Evolutionary conservation across 257 asterid genomes (phyloP).

Genomic region (Gentiana straminea): DNA sequence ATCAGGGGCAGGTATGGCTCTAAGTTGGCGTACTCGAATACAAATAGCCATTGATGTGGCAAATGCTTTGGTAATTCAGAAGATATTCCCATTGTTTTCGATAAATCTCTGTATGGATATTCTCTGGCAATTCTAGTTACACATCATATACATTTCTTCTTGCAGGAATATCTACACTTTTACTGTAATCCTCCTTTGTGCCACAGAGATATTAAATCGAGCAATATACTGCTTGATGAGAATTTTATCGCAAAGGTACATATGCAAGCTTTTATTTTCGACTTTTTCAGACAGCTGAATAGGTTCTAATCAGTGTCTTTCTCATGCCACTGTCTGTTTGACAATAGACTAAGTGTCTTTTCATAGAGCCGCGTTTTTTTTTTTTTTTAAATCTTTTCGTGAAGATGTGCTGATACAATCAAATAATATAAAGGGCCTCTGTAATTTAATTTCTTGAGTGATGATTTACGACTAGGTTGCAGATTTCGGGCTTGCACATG

Average conservation of each 20-base stretch:
- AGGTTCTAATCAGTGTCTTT: neutral
- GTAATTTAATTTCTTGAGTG: neutral
- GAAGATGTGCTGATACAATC: no score
- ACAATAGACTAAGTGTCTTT: neutral
- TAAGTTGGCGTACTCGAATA: slow-evolving; percentile 76
- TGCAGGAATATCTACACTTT: slow-evolving; percentile 94
- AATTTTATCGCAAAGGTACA: slow-evolving; percentile 75
- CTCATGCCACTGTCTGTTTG: no score
- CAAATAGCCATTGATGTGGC: slow-evolving; percentile 92
- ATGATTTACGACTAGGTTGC: slow-evolving; percentile 51
- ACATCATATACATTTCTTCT: slow-evolving; percentile 10
- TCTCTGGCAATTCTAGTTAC: slow-evolving; percentile 4
- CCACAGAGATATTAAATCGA: slow-evolving; percentile 90
- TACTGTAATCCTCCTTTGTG: slow-evolving; percentile 93
- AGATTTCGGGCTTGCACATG: slow-evolving; percentile 94
- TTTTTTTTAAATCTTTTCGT: no score
- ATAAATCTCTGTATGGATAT: neutral
- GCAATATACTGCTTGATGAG: slow-evolving; percentile 84
- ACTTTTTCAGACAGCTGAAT: neutral
- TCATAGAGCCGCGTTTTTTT: no score
- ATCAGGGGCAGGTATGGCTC: slow-evolving; percentile 59
- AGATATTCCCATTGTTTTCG: neutral
- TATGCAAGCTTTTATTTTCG: neutral
- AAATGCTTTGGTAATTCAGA: slow-evolving; percentile 65
- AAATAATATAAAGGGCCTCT: no score